These are phyloP conservation scores for Lodderomyces beijingensis DNA, from an alignment of 1,139 yeast genomes.

Conservation along the genomic window DNA sequence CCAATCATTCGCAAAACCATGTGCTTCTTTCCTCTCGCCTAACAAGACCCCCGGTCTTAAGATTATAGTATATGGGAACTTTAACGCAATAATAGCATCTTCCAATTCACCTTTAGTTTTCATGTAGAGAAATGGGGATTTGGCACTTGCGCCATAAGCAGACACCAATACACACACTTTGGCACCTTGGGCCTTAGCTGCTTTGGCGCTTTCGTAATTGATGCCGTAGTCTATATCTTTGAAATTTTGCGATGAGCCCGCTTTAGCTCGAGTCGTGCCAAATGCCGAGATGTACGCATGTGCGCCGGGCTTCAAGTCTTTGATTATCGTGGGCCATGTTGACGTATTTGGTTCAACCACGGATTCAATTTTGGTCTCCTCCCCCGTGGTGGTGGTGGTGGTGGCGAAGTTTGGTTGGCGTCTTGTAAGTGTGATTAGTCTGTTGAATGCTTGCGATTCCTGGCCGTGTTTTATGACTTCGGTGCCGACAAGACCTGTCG, in stretches of 20 bases:
- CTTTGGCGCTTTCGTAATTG: conserved; percentile 60
- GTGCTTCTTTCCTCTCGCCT: conserved; percentile 51
- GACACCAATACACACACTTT: conserved; percentile 63
- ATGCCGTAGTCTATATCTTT: conserved; percentile 65
- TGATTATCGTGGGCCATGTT: conserved; percentile 37
- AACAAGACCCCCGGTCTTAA: conserved; percentile 66
- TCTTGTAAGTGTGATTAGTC: conserved; percentile 46
- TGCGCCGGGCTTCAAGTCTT: conserved; percentile 13
- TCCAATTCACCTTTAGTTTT: conserved; percentile 64
- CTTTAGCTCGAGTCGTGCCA: conserved; percentile 71
- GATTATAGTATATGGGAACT: conserved; percentile 64
- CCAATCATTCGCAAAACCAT: conserved; percentile 30
- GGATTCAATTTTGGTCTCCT: conserved; percentile 10
- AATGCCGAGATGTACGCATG: conserved; percentile 52
- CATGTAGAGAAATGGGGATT: conserved; percentile 53
- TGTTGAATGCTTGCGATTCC: conserved; percentile 22
- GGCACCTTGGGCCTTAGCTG: conserved; percentile 64
- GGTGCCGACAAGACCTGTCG: conserved; percentile 60
- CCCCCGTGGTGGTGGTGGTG: conserved; percentile 2
- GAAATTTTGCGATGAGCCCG: conserved; percentile 67
- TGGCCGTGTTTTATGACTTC: conserved; percentile 38
- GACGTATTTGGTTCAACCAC: conserved; percentile 21
- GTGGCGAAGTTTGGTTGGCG: conserved; percentile 21
- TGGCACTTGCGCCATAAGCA: conserved; percentile 51
- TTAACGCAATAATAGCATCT: conserved; percentile 50